A percentile compares a stretch with the other conserved stretches of the same genome.
Evolutionary conservation across 495 filamentous ascomycete species (phyloP).

Genomic region (Penicillium lagena): DNA sequence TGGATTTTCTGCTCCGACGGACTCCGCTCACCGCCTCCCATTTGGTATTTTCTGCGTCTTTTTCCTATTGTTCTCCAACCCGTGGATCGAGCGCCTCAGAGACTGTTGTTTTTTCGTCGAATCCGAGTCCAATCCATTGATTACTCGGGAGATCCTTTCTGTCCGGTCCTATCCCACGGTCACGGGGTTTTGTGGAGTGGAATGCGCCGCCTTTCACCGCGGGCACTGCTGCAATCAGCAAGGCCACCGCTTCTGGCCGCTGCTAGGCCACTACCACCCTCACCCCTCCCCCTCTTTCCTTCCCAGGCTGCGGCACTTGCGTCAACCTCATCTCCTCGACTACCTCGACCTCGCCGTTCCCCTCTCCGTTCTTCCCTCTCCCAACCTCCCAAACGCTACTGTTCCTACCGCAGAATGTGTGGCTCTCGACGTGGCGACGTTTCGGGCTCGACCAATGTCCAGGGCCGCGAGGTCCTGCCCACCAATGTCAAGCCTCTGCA

Average conservation of each 20-base stretch:
- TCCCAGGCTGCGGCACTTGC: not conserved
- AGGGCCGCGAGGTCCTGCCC: slow-evolving; percentile 58
- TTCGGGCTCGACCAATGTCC: slow-evolving; percentile 45
- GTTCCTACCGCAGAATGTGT: slow-evolving; percentile 48
- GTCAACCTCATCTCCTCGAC: slow-evolving; percentile 13
- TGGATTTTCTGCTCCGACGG: not conserved
- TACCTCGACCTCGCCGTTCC: slow-evolving; percentile 11
- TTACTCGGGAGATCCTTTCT: slow-evolving; percentile 2
- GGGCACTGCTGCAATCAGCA: slow-evolving; percentile 32
- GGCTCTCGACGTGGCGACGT: slow-evolving; percentile 33
- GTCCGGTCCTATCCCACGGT: not conserved
- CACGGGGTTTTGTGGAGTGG: slow-evolving; percentile 12
- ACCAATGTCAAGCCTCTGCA: slow-evolving; percentile 63
- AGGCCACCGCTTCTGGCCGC: slow-evolving; percentile 36
- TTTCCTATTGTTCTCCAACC: slow-evolving; percentile 12
- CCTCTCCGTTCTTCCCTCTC: slow-evolving; percentile 21
- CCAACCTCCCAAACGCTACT: slow-evolving; percentile 37
- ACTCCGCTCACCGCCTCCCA: slow-evolving; percentile 5
- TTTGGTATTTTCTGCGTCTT: slow-evolving; percentile 11
- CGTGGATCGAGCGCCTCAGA: slow-evolving; percentile 1
- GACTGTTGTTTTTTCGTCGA: slow-evolving; percentile 12
- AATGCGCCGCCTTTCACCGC: slow-evolving; percentile 37
- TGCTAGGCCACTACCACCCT: slow-evolving; percentile 6
- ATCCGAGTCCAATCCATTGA: slow-evolving; percentile 3
- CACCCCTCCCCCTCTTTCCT: slow-evolving; percentile 26